Evolutionary conservation across 2,329 filamentous ascomycete species (phyloP).

Genomic region (Aureobasidium zeae): DNA sequence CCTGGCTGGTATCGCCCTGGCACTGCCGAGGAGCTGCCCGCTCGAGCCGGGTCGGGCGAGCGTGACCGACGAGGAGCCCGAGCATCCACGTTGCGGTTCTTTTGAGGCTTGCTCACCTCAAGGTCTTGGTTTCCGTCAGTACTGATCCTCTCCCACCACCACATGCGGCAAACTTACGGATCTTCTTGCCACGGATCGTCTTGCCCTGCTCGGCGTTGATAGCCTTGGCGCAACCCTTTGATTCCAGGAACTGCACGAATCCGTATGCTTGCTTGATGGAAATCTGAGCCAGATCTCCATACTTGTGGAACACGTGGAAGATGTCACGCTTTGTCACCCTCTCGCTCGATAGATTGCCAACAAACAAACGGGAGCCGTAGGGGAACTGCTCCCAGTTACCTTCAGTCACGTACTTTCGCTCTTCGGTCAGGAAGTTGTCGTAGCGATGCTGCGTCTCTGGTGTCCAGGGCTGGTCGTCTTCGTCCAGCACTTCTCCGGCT

Average conservation of each 20-base stretch:
- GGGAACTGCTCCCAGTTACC: conserved; percentile 77
- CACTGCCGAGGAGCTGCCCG: conserved; percentile 39
- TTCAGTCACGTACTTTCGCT: conserved; percentile 65
- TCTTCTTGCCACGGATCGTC: conserved; percentile 78
- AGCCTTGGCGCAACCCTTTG: conserved; percentile 63
- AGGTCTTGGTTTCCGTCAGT: conserved; percentile 66
- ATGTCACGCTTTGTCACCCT: conserved; percentile 89
- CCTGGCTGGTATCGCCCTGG: conserved; percentile 31
- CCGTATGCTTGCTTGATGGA: conserved; percentile 95
- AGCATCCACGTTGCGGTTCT: conserved; percentile 26
- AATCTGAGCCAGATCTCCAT: conserved; percentile 83
- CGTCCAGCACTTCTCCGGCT: conserved; percentile 26
- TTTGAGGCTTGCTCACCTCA: conserved; percentile 81
- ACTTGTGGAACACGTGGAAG: conserved; percentile 79
- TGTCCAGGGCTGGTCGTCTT: conserved; percentile 44
- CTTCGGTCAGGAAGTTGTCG: conserved; percentile 63
- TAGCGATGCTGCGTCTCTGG: conserved; percentile 57
- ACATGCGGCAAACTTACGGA: conserved; percentile 58
- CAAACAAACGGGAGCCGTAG: conserved; percentile 66
- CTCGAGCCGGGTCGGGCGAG: conserved; percentile 52
- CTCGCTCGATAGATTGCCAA: conserved; percentile 85
- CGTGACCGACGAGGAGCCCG: conserved; percentile 44
- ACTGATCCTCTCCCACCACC: conserved; percentile 14
- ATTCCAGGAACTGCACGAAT: conserved; percentile 85
- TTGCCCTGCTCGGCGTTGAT: conserved; percentile 70